Evolutionary conservation across 129 eudicot species (phyloP).

Genomic region (Centaurea solstitialis): DNA sequence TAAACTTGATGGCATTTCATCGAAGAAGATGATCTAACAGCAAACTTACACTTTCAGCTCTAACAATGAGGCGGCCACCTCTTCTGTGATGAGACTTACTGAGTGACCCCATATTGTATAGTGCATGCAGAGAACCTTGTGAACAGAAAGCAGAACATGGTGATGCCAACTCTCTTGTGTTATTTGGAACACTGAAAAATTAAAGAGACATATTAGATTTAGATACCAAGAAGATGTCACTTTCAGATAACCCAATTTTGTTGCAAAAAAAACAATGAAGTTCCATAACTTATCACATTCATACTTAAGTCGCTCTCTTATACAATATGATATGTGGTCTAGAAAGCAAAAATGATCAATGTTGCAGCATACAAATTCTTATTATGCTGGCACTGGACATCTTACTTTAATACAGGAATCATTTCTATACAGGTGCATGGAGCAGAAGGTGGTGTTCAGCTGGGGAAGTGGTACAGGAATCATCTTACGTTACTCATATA

Average conservation of each 20-base stretch:
- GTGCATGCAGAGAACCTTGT: slow-evolving; percentile 47
- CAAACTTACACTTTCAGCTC: slow-evolving; percentile 73
- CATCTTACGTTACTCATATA: no score
- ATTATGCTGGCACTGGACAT: no score
- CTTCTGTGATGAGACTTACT: slow-evolving; percentile 39
- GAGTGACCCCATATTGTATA: slow-evolving; percentile 40
- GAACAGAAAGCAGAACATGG: slow-evolving; percentile 49
- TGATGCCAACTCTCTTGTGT: slow-evolving; percentile 55
- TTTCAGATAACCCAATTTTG: no score
- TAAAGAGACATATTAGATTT: slow-evolving; percentile 8
- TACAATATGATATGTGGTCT: no score
- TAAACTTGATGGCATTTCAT: neutral
- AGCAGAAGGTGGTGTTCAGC: no score
- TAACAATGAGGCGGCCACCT: slow-evolving; percentile 65
- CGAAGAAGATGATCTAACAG: slow-evolving; percentile 4
- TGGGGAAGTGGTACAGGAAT: no score
- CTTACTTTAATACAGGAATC: no score
- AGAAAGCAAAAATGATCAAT: no score
- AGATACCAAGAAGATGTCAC: neutral
- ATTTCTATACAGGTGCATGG: no score
- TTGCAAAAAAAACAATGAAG: neutral
- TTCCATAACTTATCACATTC: neutral
- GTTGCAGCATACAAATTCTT: no score
- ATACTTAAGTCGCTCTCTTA: neutral
- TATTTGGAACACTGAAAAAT: slow-evolving; percentile 54